A percentile compares a stretch with the other conserved stretches of the same genome.
phyloP scores from a whole-genome alignment of 306 rosid species.

The Fagus sylvatica region DNA sequence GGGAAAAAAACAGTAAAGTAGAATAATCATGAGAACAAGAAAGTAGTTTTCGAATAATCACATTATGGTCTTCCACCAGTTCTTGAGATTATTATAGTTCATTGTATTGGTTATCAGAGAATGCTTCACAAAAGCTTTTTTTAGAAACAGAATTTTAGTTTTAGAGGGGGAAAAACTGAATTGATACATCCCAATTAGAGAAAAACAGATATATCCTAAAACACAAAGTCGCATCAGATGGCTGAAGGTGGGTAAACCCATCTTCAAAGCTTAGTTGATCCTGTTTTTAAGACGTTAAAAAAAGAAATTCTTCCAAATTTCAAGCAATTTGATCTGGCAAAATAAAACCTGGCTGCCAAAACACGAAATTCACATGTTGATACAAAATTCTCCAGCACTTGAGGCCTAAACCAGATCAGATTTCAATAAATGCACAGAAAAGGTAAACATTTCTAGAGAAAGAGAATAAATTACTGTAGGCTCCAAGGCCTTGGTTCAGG shows the following conservation, averaged over 20 bases:
- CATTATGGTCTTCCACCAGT: no score
- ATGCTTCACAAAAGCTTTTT: no score
- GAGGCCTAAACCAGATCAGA: not conserved
- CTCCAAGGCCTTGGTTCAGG: not conserved
- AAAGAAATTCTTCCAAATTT: not conserved
- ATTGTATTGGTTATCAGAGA: no score
- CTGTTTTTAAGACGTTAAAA: not conserved
- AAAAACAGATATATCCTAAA: not conserved
- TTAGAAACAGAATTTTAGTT: no score
- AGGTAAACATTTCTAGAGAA: not conserved
- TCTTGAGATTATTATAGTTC: no score
- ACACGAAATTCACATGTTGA: not conserved
- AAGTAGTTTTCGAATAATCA: no score
- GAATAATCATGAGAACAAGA: no score
- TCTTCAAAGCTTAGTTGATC: not conserved
- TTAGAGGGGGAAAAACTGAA: no score
- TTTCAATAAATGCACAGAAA: not conserved
- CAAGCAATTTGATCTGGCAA: not conserved
- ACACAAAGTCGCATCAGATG: not conserved
- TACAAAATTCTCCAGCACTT: not conserved
- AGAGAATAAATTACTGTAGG: not conserved
- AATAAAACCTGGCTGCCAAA: not conserved
- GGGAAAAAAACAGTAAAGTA: no score
- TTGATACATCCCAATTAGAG: no score
- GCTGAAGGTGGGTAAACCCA: not conserved